phyloP scores from a whole-genome alignment of 2,329 filamentous ascomycete genomes.

The Venturia effusa region DNA sequence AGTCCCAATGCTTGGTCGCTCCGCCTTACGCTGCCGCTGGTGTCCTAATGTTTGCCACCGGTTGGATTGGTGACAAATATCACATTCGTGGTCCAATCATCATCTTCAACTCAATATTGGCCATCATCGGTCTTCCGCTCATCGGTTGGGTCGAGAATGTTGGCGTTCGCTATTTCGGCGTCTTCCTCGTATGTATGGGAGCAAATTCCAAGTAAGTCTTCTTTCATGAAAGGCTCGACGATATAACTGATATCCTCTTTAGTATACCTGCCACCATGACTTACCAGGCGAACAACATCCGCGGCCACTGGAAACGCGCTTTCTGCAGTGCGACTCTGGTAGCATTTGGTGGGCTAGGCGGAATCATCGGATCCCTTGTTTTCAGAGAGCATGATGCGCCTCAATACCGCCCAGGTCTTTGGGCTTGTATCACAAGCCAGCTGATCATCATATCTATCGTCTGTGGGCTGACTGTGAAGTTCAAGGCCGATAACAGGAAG shows the following conservation, averaged over 20 bases:
- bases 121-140: constrained; percentile 62
- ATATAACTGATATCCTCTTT: constrained; percentile 25
- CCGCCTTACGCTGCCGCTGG: constrained; percentile 58
- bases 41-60: constrained; percentile 47
- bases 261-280: constrained; percentile 67
- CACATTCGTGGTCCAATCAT: constrained; percentile 56
- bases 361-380: constrained; percentile 59
- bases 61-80: constrained; percentile 57
- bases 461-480: constrained; percentile 21
- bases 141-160: constrained; percentile 54
- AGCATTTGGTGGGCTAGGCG: constrained; percentile 65
- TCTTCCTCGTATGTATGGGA: constrained; percentile 64
- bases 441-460: constrained; percentile 25
- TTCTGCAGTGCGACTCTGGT: constrained; percentile 68
- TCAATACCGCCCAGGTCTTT: constrained; percentile 26
- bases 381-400: constrained; percentile 44
- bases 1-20: constrained; percentile 60
- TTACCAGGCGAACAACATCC: constrained; percentile 73
- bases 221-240: too few relatives aligned
- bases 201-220: constrained; percentile 39
- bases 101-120: constrained; percentile 52
- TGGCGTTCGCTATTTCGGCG: constrained; percentile 58
- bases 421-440: constrained; percentile 27
- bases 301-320: constrained; percentile 80
- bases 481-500: constrained; percentile 25